Base-by-base conservation (phyloP, 1,284 basidiomycete species). In the Puccinia brachypodii region DNA sequence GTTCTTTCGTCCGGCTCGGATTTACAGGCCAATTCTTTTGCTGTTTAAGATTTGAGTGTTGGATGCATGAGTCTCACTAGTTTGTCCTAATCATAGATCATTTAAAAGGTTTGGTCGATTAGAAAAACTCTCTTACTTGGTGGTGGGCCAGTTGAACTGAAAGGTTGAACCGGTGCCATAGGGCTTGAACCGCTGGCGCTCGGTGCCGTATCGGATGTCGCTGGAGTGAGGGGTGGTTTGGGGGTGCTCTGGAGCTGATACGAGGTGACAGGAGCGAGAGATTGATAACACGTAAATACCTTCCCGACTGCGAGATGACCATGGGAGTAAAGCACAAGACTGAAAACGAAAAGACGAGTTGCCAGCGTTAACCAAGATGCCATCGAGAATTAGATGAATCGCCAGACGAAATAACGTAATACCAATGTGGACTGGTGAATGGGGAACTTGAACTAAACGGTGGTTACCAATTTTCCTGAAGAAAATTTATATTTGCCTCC, bases 21-120 rank as follows among this genome's bases (percentile, higher is more conserved):
- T 74, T 74, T 74, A 16, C 72, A 74, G 6, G 72, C 72, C 50
- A 74, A 50, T 74, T 74, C 72, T 36, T 50, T 74, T 53, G 50
- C 72, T 74, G 68, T 14, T 36, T 31, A 16, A 28, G 62, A 71
- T 16, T n/a, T n/a, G n/a, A n/a, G n/a, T n/a, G n/a, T n/a, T n/a
- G 13, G 13, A 31, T 47, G 25, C 16, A 22, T 42, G 38, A 42
- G 64, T 16, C 64, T 68, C 36, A 2, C 3, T 2, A 2, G 36
- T 42, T 60, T 9, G 25, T 2, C 14, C 2, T 60, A 33, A 13
- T 2, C 33, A 33, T 60, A 25, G 16, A 33, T 1, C 14, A 28
- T 6, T 7, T 31, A 28, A 47, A 25, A 28, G n/a, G n/a, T n/a
- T n/a, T n/a, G n/a, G n/a, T n/a, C n/a, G n/a, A n/a, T n/a, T n/a